Percentiles rank a stretch among this genome's conserved stretches.
Evolutionary conservation across 306 rosid genomes (phyloP).

Genomic region (Argentina anserina): DNA sequence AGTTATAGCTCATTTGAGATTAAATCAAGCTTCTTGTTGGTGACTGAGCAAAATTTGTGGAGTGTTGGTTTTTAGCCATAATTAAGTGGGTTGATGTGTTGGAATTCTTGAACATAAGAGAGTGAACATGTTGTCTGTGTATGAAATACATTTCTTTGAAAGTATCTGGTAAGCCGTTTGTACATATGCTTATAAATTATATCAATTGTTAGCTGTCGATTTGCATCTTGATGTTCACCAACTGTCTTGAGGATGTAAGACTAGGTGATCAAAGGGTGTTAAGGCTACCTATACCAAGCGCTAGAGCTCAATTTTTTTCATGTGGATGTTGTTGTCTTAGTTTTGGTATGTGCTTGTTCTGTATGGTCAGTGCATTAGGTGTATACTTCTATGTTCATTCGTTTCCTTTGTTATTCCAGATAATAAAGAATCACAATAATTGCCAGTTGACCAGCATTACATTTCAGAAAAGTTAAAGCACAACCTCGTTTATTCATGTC

Average conservation of each 20-base stretch:
- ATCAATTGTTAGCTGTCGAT: not conserved
- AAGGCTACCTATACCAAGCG: not conserved
- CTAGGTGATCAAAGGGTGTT: not conserved
- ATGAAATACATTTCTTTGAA: not conserved
- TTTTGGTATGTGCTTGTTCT: not conserved
- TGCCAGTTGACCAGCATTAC: not conserved
- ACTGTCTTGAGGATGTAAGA: not conserved
- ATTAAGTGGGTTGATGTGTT: too few relatives aligned
- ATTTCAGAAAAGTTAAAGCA: not conserved
- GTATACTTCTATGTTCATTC: not conserved
- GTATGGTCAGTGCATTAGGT: not conserved
- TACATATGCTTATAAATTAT: not conserved
- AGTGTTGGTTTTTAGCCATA: too few relatives aligned
- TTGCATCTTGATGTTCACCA: not conserved
- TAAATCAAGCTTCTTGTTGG: too few relatives aligned
- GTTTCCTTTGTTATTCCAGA: not conserved
- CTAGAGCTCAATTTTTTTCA: not conserved
- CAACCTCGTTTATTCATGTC: not conserved
- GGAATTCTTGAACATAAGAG: too few relatives aligned
- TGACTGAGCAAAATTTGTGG: too few relatives aligned
- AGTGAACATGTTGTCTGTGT: not conserved
- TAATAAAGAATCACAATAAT: not conserved
- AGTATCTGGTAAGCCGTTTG: not conserved
- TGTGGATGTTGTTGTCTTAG: not conserved
- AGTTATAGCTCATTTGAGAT: too few relatives aligned